Evolutionary conservation across 1,284 basidiomycete species (phyloP), one percentile per base, ranked within the genome.

Genomic region (Coriolopsis trogii): DNA sequence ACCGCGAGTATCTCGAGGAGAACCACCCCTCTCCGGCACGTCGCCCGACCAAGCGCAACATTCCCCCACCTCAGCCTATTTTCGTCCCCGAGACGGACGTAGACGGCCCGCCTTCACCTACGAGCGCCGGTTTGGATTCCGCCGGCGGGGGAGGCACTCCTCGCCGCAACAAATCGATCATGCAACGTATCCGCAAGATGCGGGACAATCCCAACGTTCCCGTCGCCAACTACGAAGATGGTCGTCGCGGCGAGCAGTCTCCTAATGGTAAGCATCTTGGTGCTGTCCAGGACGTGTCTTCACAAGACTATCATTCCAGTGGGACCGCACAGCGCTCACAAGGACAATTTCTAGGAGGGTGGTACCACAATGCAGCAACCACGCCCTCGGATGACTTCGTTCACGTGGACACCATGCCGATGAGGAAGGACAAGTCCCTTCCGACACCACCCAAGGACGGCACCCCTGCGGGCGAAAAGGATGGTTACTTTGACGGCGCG

Each of bases 121-220:
- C 41, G 53, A 67, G 52, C 67, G 71, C 41, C 61, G 55, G 49
- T 12, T 71, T 69, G 45, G 77, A 67, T 43, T 75, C 67, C 37
- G 76, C 73, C 25, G 70, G 61, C 25, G 48, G 31, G 10, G 40
- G n/a, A n/a, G n/a, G 38, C 10, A 63, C 66, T 6, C 82, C 87
- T 7, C 87, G 86, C 66, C 85, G 90, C 38, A 82, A 81, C 61
- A 90, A 84, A 67, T 91, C 89, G 12, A 73, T 92, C 57, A 91
- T 92, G 82, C 86, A 91, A 45, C 85, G 89, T 54, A 88, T 92
- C 62, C 84, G 87, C 54, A 89, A 84, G 70, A 89, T 91, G 86
- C 85, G 89, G 37, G 89, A 91, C 63, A 73, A 83, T 13, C 89
- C 89, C 12, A 91, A 90, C 57, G 81, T 91, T 1, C 90, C 89